phyloP scores from a whole-genome alignment of 345 rosid genomes.

The Rubroshorea leprosula region DNA sequence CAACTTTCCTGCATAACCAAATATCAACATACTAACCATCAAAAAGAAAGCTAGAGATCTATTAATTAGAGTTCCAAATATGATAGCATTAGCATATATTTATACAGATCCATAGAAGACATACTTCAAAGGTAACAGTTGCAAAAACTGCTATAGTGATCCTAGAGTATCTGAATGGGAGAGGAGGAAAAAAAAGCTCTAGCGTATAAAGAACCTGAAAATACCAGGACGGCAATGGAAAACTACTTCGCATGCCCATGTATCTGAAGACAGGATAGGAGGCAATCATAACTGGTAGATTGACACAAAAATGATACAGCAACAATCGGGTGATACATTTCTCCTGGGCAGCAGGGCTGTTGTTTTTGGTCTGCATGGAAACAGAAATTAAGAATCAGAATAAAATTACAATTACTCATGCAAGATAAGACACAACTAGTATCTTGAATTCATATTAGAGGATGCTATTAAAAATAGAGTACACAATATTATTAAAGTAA shows the following conservation, averaged over 20 bases:
- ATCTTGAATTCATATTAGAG: neutral
- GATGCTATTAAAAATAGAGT: neutral
- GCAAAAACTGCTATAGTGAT: neutral
- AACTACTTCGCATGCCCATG: conserved; percentile 92
- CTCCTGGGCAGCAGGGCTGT: conserved; percentile 84
- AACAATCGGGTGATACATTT: conserved; percentile 73
- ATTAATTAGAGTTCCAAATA: too few species aligned
- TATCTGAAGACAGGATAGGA: conserved; percentile 88
- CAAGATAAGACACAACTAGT: neutral
- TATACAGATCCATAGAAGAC: too few species aligned
- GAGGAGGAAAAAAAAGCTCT: conserved; percentile 28
- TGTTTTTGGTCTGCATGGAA: conserved; percentile 61
- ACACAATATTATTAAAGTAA: too few species aligned
- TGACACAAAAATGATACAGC: conserved; percentile 78
- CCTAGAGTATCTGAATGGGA: conserved; percentile 7
- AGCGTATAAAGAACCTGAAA: conserved; percentile 79
- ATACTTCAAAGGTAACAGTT: too few species aligned
- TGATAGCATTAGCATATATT: too few species aligned
- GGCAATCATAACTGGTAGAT: conserved; percentile 75
- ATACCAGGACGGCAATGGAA: conserved; percentile 99
- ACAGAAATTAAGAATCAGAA: conserved; percentile 13
- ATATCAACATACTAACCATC: neutral
- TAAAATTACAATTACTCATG: neutral
- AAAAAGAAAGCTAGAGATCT: too few species aligned
- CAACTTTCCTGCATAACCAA: conserved; percentile 60